Base-by-base conservation (phyloP, 495 filamentous ascomycete species). In the Staphylotrichum longicolle region DNA sequence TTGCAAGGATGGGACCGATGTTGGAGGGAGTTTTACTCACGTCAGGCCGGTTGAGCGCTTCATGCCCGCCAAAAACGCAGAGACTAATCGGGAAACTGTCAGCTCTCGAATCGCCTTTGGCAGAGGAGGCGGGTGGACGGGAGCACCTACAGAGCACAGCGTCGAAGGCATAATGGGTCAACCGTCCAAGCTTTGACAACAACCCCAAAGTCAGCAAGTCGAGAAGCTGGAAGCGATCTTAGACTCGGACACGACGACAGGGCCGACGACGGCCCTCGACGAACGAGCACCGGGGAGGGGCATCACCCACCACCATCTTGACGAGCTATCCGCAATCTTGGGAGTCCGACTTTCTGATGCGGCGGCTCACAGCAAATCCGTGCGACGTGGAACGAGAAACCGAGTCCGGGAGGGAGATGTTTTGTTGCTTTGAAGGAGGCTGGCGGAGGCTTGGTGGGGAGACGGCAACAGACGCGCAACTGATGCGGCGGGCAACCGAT, bases 111-210 rank as follows among this genome's bases (percentile, higher is more conserved):
- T 0, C 3, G 7, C 32, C 32, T 33, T 14, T 55, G 12, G 49
- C 33, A 61, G 55, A 42, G 34, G 53, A 30, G 41, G 4, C 12
- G 10, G 27, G 54, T 15, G 54, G 33, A n/a, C 12, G 20, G 20
- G 20, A 27, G 9, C 39, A 80, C 88, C 66, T 82, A 96, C 91
- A 76, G 64, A 98, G 85, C 39, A 98, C 91, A 64, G 94, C 95
- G 77, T 98, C 94, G 68, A 98, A 93, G 69, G 91, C 91, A 79
- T 94, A 96, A 79, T 98, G 94, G 67, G 88, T 88, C 62, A 98
- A 72, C 74, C 89, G 85, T 76, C 92, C 94, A 77, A 98, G 80
- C 95, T 98, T 84, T 74, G 75, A 80, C 80, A 76, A 83, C 62
- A 84, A 72, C 67, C 78, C 81, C 72, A 84, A 77, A 68, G 81